Conservation (phyloP, 345 rosid species). For the Citrus trifoliata region DNA sequence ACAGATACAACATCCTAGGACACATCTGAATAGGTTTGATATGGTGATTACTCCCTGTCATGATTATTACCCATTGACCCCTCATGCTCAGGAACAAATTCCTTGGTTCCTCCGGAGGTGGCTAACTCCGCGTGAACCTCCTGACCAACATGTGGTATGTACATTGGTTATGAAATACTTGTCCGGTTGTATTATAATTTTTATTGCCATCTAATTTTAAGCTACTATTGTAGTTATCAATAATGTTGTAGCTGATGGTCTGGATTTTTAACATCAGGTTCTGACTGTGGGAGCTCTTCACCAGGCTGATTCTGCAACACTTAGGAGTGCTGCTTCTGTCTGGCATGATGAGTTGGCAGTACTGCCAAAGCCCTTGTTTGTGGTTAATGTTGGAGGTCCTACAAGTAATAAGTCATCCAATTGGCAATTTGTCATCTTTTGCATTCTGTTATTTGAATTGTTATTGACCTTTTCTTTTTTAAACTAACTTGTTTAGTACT, state of each 20-base stretch:
- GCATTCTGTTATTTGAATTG: background rate
- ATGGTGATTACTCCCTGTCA: conserved; percentile 83
- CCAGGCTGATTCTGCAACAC: conserved; percentile 63
- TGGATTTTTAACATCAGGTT: conserved; percentile 42
- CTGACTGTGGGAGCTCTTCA: conserved; percentile 91
- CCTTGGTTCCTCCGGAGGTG: conserved; percentile 73
- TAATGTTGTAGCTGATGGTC: conserved; percentile 18
- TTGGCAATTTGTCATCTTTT: conserved; percentile 14
- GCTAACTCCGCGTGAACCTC: conserved; percentile 78
- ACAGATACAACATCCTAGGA: conserved; percentile 96
- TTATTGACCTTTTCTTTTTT: conserved; percentile 3
- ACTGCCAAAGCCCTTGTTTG: conserved; percentile 79
- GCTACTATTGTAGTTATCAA: background rate
- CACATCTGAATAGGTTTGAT: conserved; percentile 71
- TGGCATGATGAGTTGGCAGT: conserved; percentile 72
- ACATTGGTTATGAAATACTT: conserved; percentile 20
- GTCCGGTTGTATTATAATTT: conserved; percentile 6
- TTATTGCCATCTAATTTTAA: background rate
- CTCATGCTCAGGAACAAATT: conserved; percentile 61
- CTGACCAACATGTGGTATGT: conserved; percentile 74
- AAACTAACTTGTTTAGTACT: conserved; percentile 1
- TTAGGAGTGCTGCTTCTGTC: conserved; percentile 55
- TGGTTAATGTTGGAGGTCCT: conserved; percentile 94
- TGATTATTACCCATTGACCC: conserved; percentile 78
- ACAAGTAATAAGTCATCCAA: conserved; percentile 48